Conservation (phyloP, 257 asterid genomes). For the Scutellaria galericulata region DNA sequence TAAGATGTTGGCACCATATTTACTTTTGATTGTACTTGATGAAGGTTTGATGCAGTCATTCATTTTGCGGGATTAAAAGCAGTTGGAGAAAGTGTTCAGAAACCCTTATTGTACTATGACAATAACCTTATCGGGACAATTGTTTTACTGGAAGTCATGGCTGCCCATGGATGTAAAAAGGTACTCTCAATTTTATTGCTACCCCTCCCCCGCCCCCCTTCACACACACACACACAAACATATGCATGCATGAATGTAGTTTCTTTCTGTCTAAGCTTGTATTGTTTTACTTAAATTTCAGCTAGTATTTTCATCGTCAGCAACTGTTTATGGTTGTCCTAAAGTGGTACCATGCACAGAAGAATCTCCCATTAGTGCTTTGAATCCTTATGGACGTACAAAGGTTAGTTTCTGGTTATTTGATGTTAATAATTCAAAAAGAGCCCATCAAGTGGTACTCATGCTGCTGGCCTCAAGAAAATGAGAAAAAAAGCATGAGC, state of each 20-base stretch:
- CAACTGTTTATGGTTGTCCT: conserved; percentile 96
- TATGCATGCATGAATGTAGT: neutral
- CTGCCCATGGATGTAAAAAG: conserved; percentile 83
- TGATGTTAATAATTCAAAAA: conserved; percentile 8
- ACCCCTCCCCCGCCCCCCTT: no score
- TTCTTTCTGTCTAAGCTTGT: conserved; percentile 15
- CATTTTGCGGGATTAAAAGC: conserved; percentile 98
- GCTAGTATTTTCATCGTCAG: conserved; percentile 99
- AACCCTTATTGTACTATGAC: conserved; percentile 80
- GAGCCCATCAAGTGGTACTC: neutral
- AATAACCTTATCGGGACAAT: conserved; percentile 87
- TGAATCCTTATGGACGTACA: conserved; percentile 89
- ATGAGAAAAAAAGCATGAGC: no score
- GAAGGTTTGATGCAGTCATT: conserved; percentile 91
- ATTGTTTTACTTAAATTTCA: conserved; percentile 40
- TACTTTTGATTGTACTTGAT: conserved; percentile 21
- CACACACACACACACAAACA: neutral
- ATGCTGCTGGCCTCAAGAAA: no score
- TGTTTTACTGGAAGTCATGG: conserved; percentile 83
- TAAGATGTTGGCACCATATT: conserved; percentile 28
- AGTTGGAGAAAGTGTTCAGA: conserved; percentile 92
- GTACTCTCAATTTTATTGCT: conserved; percentile 40
- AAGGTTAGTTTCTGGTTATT: conserved; percentile 53
- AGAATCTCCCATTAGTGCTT: conserved; percentile 67
- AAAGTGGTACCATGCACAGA: conserved; percentile 93